A percentile compares a stretch with the other conserved stretches of the same genome.
phyloP scores from a whole-genome alignment of 768 basidiomycete genomes.

The Strobilomyces confusus region DNA sequence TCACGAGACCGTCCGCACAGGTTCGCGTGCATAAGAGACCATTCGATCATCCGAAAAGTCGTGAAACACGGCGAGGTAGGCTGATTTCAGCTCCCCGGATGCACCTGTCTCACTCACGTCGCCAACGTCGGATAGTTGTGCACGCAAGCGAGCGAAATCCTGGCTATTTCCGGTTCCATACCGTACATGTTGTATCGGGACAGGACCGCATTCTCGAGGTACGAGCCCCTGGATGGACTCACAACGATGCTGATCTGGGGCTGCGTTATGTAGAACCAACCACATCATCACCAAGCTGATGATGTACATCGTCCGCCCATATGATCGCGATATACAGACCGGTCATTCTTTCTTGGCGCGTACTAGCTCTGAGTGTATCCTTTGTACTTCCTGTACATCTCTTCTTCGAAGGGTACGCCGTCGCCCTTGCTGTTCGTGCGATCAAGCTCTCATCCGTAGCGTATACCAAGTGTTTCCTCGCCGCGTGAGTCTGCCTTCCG shows the following conservation, averaged over 20 bases:
- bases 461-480: not conserved
- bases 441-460: not conserved
- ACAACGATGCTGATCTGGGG: not conserved
- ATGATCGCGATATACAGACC: not conserved
- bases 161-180: conserved; percentile 1
- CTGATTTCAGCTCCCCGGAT: not conserved
- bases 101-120: not conserved
- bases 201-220: not conserved
- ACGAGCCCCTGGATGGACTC: not conserved
- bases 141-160: not conserved
- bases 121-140: not conserved
- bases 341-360: too few relatives aligned
- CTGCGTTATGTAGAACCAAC: not conserved
- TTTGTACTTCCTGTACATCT: conserved; percentile 2
- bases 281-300: not conserved
- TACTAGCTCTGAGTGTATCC: not conserved
- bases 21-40: not conserved
- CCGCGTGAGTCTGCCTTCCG: conserved; percentile 1
- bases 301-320: not conserved
- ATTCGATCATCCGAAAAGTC: not conserved
- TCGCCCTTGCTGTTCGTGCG: not conserved
- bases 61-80: not conserved
- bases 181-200: not conserved
- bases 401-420: conserved; percentile 1
- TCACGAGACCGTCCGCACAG: not conserved